Base-by-base conservation (phyloP, 2,329 filamentous ascomycete genomes). In the Pseudogymnoascus sp. region DNA sequence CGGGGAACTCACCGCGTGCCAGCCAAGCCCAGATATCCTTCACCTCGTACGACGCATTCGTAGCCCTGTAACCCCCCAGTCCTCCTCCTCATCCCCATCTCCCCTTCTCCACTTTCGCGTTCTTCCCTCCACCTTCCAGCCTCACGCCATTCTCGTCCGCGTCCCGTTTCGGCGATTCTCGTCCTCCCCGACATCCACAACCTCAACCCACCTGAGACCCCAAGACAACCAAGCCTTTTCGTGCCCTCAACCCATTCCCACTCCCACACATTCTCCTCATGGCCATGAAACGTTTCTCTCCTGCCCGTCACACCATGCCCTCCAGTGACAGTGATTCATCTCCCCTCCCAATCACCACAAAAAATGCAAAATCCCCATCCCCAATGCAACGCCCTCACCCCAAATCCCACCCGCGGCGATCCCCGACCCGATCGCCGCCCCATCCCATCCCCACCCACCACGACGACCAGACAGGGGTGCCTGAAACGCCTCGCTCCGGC, bases 401-500 rank as follows among this genome's bases (percentile, higher is more conserved):
- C 26, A 8, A 29, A 7, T 45, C 41, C n/a, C 37, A 19, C 37
- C 43, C 37, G 37, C 37, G 43, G 43, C 43, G 43, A 52, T 52
- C 43, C 43, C 43, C 43, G 43, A 52, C 43, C 43, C 43, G 43
- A 52, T 52, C 43, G 43, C 43, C 43, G 43, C 43, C 43, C 43
- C 43, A 52, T 52, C 43, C 43, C 23, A 29, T 31, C 23, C 26
- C 45, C 45, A 52, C 45, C 45, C 45, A 52, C 45, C 45, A 52
- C 45, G 26, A 52, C 23, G 26, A 29, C 7, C 16, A 21, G 10
- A 11, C 45, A 52, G 26, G 45, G 29, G n/a, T 12, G n/a, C 45
- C 39, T 55, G 26, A 55, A 55, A 55, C 45, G 45, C 45, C 45
- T 55, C 45, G 45, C 45, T 55, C 45, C 45, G 45, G 45, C 45